Base-by-base conservation (phyloP, 2,329 filamentous ascomycete species). In the Cytospora piceicola region DNA sequence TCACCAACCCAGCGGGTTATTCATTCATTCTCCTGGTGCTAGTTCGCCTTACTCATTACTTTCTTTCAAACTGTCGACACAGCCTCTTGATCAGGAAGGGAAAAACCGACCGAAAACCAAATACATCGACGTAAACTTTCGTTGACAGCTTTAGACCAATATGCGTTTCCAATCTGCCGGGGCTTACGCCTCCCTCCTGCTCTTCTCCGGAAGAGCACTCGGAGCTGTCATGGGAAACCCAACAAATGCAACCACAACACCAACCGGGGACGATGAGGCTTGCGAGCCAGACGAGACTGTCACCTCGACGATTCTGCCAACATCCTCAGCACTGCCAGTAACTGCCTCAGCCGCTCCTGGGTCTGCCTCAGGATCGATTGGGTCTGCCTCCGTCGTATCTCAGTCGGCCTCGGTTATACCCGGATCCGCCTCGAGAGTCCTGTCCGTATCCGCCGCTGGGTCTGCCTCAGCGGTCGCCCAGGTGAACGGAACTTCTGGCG, bases 1-100 rank as follows among this genome's bases (percentile, higher is more conserved):
- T 24, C 11, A 14, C 46, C 12, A 22, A 62, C 63, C 63, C 63
- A 12, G 66, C 59, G 59, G 66, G 63, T 67, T 55, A 36, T 67
- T 63, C 66, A 60, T 67, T 67, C 66, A 53, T 67, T 67, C 54
- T 22, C 62, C 24, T 7, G 66, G 66, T 66, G 66, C 66, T 66
- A 62, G 66, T 36, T 66, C 66, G 56, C 66, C 66, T 17, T 36
- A 56, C 61, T 52, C 66, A 20, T 67, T 67, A 59, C 46, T 61
- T 67, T 65, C 27, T 7, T 34, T 29, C 20, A n/a, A 56, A 42
- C 22, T 57, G n/a, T 49, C 49, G 56, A 57, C 30, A 36, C 63
- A 58, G 30, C 30, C 42, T 59, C 32, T 55, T 20, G 34, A 64
- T 51, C 58, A 27, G 57, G 61, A n/a, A 27, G 36, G 4, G 7